phyloP scores from a whole-genome alignment of 768 basidiomycete genomes.

The Macrolepiota fuliginosa region DNA sequence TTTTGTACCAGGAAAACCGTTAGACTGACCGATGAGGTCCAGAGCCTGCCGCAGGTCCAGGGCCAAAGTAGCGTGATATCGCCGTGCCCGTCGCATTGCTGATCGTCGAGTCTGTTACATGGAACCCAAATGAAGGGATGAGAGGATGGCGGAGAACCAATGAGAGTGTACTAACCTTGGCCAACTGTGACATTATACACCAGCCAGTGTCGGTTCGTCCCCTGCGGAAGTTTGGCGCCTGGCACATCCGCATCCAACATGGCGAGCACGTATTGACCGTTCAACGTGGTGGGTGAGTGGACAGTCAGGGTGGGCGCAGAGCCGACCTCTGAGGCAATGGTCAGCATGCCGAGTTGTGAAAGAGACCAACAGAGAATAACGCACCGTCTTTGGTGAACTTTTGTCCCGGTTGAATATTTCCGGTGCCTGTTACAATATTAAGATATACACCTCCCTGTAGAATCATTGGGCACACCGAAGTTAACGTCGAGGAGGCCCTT shows the following conservation, averaged over 20 bases:
- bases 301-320: constrained; percentile 53
- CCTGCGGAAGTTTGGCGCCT: constrained; percentile 53
- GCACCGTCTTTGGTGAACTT: constrained; percentile 52
- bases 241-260: constrained; percentile 77
- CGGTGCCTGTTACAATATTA: constrained; percentile 32
- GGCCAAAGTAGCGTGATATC: constrained; percentile 70
- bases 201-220: constrained; percentile 80
- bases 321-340: constrained; percentile 45
- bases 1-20: neutral
- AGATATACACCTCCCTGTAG: neutral
- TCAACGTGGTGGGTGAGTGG: constrained; percentile 45
- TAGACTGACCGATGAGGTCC: constrained; percentile 68
- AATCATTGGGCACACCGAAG: constrained; percentile 31
- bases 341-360: neutral
- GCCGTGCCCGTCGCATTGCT: constrained; percentile 40
- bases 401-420: constrained; percentile 56
- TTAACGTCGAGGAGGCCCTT: constrained; percentile 51
- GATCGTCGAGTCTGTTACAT: constrained; percentile 31
- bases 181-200: constrained; percentile 58
- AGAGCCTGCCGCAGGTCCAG: constrained; percentile 63
- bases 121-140: neutral
- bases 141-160: neutral
- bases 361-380: constrained; percentile 21
- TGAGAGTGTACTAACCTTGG: constrained; percentile 27
- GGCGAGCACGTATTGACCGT: constrained; percentile 58